Conservation (phyloP, 2,329 filamentous ascomycete genomes). For the Amauroascus verrucosus region DNA sequence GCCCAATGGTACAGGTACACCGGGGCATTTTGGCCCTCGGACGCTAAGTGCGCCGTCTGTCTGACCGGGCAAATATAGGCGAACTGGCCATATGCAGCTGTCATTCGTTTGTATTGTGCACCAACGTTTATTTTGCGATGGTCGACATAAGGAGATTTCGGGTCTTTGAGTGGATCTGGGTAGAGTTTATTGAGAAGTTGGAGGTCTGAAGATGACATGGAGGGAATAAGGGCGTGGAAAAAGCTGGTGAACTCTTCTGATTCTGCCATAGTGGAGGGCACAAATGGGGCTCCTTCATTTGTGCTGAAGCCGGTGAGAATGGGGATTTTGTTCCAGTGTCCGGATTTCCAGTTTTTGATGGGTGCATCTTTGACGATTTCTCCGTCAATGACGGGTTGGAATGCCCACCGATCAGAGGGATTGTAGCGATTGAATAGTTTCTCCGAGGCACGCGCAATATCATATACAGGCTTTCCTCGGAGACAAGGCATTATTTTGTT, state of each 20-base stretch:
- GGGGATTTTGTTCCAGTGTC: slow-evolving; percentile 47
- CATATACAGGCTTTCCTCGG: slow-evolving; percentile 29
- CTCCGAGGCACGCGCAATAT: slow-evolving; percentile 33
- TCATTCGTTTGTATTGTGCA: slow-evolving; percentile 43
- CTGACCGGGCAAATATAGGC: slow-evolving; percentile 42
- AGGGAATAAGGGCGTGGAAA: slow-evolving; percentile 52
- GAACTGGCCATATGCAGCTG: slow-evolving; percentile 42
- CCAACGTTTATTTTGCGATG: slow-evolving; percentile 31
- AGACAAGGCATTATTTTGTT: slow-evolving; percentile 34
- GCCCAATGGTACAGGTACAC: slow-evolving; percentile 49
- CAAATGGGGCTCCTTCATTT: slow-evolving; percentile 58
- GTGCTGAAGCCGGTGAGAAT: slow-evolving; percentile 61
- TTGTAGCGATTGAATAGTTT: slow-evolving; percentile 40
- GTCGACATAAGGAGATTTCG: slow-evolving; percentile 35
- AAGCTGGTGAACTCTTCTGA: slow-evolving; percentile 49
- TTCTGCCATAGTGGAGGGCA: slow-evolving; percentile 42
- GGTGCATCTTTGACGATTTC: slow-evolving; percentile 50
- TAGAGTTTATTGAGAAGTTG: slow-evolving; percentile 50
- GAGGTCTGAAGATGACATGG: slow-evolving; percentile 44
- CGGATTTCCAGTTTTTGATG: slow-evolving; percentile 48
- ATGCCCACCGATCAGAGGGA: slow-evolving; percentile 45
- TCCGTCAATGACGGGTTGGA: slow-evolving; percentile 59
- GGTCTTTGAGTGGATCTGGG: slow-evolving; percentile 44
- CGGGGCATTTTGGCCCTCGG: slow-evolving; percentile 24
- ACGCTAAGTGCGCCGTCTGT: slow-evolving; percentile 37